Base-by-base conservation (phyloP, 1,284 basidiomycete genomes). In the Nidula niveotomentosa region DNA sequence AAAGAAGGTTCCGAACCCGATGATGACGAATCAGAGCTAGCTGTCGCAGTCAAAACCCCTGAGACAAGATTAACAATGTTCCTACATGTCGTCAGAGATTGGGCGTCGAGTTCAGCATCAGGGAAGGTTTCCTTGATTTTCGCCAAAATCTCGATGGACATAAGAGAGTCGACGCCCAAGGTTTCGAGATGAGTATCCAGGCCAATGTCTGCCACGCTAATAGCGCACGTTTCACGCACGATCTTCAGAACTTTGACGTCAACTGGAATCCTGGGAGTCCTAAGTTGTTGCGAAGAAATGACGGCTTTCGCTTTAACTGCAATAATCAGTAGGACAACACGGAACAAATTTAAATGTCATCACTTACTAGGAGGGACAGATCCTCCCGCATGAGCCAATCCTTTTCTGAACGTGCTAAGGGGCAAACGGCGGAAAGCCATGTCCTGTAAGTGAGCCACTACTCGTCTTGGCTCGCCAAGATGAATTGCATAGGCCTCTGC, bases 371-470 rank as follows among this genome's bases (percentile, higher is more conserved):
- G 48, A 35, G 23, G 35, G 35, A 37, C 23, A 36, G 15, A 37
- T 41, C 8, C 39, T 49, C n/a, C 63, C 62, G 78, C 73, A 12
- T 68, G 67, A 1, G 68, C 66, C 13, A 86, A 70, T 1, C 77
- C 69, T 13, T 70, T 73, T 60, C 74, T 75, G 48, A 89, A 71
- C 49, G 73, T 76, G 47, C 68, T 69, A 23, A 86, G 67, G 1
- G 75, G 74, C 8, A 87, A 72, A 37, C 77, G 76, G 47, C 77
- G 77, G 66, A 90, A 90, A 36, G 74, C 75, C 58, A 85, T 81
- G 4, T 76, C 78, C 59, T 80, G 80, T 35, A 86, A 53, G 43
- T 76, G 74, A 6, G 81, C 85, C 3, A 89, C 76, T 18, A 88
- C 68, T n/a, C 62, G 59, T 1, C 60, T 63, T 1, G 69, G 58